Evolutionary conservation across 306 rosid genomes (phyloP).

Genomic region (Pterocarpus santalinus): DNA sequence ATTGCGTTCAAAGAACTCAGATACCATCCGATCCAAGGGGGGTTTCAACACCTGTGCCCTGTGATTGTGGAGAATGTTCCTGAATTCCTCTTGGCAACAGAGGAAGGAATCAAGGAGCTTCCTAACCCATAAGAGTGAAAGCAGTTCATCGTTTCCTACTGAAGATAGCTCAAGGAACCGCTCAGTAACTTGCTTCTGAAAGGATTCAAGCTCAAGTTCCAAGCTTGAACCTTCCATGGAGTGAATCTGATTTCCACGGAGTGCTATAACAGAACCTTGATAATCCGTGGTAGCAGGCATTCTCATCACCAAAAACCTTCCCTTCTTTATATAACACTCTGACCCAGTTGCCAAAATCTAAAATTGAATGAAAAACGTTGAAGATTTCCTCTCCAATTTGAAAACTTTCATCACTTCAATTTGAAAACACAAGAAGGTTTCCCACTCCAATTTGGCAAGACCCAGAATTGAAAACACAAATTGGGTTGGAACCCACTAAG

Average conservation of each 20-base stretch:
- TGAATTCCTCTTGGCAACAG: slow-evolving; percentile 72
- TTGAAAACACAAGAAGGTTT: background rate
- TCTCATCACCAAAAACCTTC: slow-evolving; percentile 36
- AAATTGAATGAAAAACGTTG: background rate
- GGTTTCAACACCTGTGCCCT: slow-evolving; percentile 45
- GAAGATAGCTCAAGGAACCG: slow-evolving; percentile 62
- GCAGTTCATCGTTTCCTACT: slow-evolving; percentile 50
- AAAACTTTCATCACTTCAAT: background rate
- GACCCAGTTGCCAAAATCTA: slow-evolving; percentile 37
- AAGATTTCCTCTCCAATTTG: background rate
- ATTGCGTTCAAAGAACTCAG: slow-evolving; percentile 81
- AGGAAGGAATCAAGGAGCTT: slow-evolving; percentile 79
- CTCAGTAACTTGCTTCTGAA: slow-evolving; percentile 68
- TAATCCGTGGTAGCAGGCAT: slow-evolving; percentile 76
- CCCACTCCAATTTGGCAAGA: background rate
- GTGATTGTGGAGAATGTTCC: slow-evolving; percentile 56
- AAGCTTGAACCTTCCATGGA: slow-evolving; percentile 61
- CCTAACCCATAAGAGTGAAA: slow-evolving; percentile 77
- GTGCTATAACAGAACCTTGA: slow-evolving; percentile 62
- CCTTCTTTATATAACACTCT: background rate
- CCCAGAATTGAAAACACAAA: background rate
- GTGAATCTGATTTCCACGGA: slow-evolving; percentile 59
- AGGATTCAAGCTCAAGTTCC: slow-evolving; percentile 65
- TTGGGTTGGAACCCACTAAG: slow-evolving; percentile 19
- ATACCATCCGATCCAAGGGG: slow-evolving; percentile 71